Percentiles rank a stretch among this genome's conserved stretches.
Conservation (phyloP, 2,329 filamentous ascomycete genomes). For the Xylaria sp. region DNA sequence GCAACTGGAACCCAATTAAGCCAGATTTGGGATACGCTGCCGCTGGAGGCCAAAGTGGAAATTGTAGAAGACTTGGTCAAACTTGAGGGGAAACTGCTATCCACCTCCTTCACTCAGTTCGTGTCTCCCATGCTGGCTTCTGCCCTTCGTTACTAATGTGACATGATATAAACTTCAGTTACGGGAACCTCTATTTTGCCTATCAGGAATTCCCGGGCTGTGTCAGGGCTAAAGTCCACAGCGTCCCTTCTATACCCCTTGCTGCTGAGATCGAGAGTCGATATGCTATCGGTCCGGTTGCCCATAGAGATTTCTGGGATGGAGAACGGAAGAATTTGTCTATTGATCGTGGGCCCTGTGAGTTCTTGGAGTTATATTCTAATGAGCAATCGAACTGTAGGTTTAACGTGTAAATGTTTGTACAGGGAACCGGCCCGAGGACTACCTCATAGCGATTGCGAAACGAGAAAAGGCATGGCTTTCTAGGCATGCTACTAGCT, state of each 20-base stretch:
- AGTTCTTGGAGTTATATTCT: background rate
- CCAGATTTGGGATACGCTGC: constrained; percentile 18
- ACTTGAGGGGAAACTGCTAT: constrained; percentile 16
- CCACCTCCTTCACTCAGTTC: constrained; percentile 16
- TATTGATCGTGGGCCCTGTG: constrained; percentile 24
- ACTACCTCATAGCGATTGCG: constrained; percentile 19
- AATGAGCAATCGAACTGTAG: background rate
- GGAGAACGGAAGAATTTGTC: constrained; percentile 9
- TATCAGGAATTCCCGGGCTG: constrained; percentile 12
- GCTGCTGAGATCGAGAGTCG: constrained; percentile 13
- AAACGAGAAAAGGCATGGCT: constrained; percentile 19
- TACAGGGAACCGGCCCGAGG: constrained; percentile 10
- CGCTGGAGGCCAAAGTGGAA: background rate
- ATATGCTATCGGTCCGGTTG: constrained; percentile 21
- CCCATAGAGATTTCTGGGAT: constrained; percentile 13
- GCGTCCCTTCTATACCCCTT: background rate
- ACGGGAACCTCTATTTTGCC: constrained; percentile 24
- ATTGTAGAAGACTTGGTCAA: constrained; percentile 16
- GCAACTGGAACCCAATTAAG: constrained; percentile 16
- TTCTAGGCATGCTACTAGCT: background rate
- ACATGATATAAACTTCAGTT: background rate
- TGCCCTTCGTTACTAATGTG: background rate
- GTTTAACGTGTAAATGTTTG: background rate
- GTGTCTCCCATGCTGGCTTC: constrained; percentile 6
- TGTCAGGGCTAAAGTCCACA: constrained; percentile 4